These are phyloP conservation scores for Candida easanensis DNA, from an alignment of 805 yeast species.

Conservation along the genomic window DNA sequence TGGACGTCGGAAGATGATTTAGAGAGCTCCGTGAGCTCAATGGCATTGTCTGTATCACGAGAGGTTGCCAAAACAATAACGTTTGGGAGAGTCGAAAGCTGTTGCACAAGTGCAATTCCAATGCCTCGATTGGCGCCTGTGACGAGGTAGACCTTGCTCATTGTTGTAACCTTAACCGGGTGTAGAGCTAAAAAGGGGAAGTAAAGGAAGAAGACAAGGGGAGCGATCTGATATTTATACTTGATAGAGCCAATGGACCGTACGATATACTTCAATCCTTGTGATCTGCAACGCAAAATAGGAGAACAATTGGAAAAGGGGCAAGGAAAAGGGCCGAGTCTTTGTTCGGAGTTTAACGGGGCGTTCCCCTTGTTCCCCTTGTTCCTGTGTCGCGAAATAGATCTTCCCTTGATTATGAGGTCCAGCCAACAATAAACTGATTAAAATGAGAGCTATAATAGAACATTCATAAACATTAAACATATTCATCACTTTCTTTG, in stretches of 20 bases:
- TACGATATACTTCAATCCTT: no score
- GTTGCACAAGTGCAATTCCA: neutral
- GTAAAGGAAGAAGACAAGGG: neutral
- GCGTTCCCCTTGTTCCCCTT: no score
- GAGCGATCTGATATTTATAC: neutral
- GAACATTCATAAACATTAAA: neutral
- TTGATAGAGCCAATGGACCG: no score
- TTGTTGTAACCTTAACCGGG: neutral
- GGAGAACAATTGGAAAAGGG: no score
- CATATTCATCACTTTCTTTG: slow-evolving; percentile 1
- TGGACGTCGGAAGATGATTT: neutral
- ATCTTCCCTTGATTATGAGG: no score
- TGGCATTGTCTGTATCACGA: neutral
- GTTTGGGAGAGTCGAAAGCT: neutral
- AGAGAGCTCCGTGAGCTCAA: neutral
- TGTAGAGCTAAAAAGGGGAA: neutral
- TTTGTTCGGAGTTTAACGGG: no score
- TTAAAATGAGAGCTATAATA: no score
- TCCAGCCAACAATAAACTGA: no score
- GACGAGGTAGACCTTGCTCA: slow-evolving; percentile 2
- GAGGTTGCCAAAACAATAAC: slow-evolving; percentile 2
- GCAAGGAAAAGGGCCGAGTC: no score
- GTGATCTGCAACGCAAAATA: no score
- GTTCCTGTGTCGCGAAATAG: no score
- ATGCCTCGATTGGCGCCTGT: slow-evolving; percentile 11